phyloP scores from a whole-genome alignment of 2,329 filamentous ascomycete genomes.

The Diaporthe vexans region DNA sequence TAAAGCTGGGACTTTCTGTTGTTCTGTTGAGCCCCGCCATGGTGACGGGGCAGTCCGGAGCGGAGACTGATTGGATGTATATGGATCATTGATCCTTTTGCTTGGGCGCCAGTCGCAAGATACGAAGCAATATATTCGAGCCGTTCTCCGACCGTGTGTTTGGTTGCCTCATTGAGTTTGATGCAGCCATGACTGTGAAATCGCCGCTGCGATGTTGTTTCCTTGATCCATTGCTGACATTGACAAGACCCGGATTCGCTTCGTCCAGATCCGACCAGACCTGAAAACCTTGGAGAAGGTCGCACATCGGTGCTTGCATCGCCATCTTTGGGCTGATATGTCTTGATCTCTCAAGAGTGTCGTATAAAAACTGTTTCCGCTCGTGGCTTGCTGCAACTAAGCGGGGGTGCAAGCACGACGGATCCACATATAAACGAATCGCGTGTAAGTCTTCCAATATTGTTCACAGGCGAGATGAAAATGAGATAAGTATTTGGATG shows the following conservation, averaged over 20 bases:
- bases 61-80: not conserved
- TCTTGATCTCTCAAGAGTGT: no score
- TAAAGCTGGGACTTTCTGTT: not conserved
- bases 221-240: not conserved
- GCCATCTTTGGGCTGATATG: not conserved
- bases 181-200: not conserved
- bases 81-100: conserved; percentile 4
- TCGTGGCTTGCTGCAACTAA: not conserved
- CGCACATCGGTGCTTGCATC: conserved; percentile 18
- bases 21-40: not conserved
- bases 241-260: conserved; percentile 15
- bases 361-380: not conserved
- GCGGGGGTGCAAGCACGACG: not conserved
- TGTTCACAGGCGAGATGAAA: not conserved
- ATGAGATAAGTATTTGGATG: not conserved
- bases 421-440: not conserved
- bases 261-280: conserved; percentile 28
- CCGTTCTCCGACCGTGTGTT: not conserved
- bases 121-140: not conserved
- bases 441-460: not conserved
- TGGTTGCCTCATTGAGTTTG: not conserved
- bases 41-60: not conserved
- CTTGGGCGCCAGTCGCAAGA: conserved; percentile 13
- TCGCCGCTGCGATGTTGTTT: not conserved
- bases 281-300: conserved; percentile 24